Conservation (phyloP, 1,284 basidiomycete genomes). For the Tremellales sp. region DNA sequence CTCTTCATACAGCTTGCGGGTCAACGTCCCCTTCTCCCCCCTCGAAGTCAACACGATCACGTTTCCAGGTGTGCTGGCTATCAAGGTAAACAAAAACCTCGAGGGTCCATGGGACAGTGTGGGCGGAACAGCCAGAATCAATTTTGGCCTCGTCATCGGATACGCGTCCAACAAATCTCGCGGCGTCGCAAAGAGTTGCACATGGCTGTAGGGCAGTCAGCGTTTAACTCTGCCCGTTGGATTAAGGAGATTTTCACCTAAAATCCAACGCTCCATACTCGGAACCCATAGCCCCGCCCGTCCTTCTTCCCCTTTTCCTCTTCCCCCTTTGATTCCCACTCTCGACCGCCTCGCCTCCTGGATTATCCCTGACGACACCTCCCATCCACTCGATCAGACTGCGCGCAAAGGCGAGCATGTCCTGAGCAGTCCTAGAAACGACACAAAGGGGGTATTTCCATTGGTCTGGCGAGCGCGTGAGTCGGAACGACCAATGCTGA, state of each 20-base stretch:
- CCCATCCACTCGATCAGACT: constrained; percentile 99
- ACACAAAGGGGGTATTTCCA: constrained; percentile 76
- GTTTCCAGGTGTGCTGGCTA: constrained; percentile 75
- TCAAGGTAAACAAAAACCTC: constrained; percentile 74
- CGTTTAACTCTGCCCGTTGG: not conserved
- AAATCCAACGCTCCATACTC: constrained; percentile 48
- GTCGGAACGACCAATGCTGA: constrained; percentile 90
- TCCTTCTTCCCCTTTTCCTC: constrained; percentile 50
- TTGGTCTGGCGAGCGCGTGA: constrained; percentile 54
- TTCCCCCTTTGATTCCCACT: constrained; percentile 58
- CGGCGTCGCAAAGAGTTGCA: constrained; percentile 83
- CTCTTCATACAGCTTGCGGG: constrained; percentile 71
- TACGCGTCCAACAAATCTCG: constrained; percentile 75
- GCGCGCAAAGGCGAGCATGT: constrained; percentile 90
- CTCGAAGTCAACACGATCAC: constrained; percentile 76
- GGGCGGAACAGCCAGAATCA: constrained; percentile 88
- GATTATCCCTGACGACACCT: constrained; percentile 83
- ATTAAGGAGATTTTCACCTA: constrained; percentile 25
- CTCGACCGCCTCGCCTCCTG: constrained; percentile 53
- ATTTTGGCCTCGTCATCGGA: constrained; percentile 80
- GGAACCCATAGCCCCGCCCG: constrained; percentile 22
- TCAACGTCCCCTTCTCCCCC: constrained; percentile 75
- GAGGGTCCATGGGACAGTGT: constrained; percentile 91
- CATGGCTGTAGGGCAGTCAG: constrained; percentile 57
- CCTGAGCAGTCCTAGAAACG: constrained; percentile 80